Conservation (phyloP, 1,284 basidiomycete species). For the Boletus semigastroideus region DNA sequence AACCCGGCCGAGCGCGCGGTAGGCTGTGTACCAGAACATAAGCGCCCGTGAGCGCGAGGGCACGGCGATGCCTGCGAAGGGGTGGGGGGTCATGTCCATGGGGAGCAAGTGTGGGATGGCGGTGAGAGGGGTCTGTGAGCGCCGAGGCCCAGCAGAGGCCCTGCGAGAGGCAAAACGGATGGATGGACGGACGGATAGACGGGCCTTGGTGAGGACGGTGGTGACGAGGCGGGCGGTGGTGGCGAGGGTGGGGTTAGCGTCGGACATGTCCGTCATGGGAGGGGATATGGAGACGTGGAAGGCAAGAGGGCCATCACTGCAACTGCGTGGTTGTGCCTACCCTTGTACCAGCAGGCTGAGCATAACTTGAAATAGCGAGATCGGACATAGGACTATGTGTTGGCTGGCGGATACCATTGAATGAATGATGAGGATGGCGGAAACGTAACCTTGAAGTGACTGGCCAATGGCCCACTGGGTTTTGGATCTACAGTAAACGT, state of each 20-base stretch:
- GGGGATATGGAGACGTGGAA: slow-evolving; percentile 24
- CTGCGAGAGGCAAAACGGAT: slow-evolving; percentile 3
- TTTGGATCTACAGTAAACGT: too few species aligned
- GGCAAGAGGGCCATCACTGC: slow-evolving; percentile 17
- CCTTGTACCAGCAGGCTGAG: too few species aligned
- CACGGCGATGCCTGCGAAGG: slow-evolving; percentile 14
- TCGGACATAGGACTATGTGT: too few species aligned
- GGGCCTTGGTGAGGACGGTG: slow-evolving; percentile 16
- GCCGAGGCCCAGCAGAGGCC: slow-evolving; percentile 24
- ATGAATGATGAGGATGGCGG: too few species aligned
- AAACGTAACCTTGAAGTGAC: too few species aligned
- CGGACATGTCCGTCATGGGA: neutral
- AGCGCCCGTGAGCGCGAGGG: slow-evolving; percentile 17
- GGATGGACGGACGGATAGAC: neutral
- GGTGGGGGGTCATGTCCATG: too few species aligned
- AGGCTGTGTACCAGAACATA: slow-evolving; percentile 23
- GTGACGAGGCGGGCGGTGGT: slow-evolving; percentile 8
- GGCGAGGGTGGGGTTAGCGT: neutral
- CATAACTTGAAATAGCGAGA: too few species aligned
- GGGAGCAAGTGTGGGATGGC: neutral
- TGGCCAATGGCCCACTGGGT: too few species aligned
- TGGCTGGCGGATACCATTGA: too few species aligned
- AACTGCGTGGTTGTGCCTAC: too few species aligned
- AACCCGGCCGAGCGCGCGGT: slow-evolving; percentile 21
- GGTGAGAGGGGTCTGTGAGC: slow-evolving; percentile 13